Percentiles rank a stretch among this genome's conserved stretches.
Evolutionary conservation across 2,329 filamentous ascomycete species (phyloP).

Genomic region (Cladorrhinum sp.): DNA sequence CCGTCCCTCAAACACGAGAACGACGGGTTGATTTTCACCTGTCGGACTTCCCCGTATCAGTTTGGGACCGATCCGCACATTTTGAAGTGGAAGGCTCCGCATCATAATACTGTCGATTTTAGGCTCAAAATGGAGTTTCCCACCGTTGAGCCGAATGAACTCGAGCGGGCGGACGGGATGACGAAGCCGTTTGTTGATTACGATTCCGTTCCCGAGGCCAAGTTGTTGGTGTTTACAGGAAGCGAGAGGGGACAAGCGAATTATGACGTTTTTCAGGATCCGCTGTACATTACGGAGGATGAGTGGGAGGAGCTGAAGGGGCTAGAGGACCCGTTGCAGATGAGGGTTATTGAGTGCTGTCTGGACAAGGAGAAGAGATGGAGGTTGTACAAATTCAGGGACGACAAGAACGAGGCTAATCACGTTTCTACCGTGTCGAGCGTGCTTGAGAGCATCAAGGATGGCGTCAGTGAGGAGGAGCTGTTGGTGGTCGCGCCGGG

Average conservation of each 20-base stretch:
- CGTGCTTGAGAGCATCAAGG: constrained; percentile 85
- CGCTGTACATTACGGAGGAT: constrained; percentile 64
- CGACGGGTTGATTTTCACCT: constrained; percentile 97
- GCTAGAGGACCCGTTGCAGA: constrained; percentile 72
- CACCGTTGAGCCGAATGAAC: constrained; percentile 61
- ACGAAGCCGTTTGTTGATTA: constrained; percentile 70
- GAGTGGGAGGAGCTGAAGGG: constrained; percentile 85
- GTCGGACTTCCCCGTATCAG: constrained; percentile 78
- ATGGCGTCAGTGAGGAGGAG: constrained; percentile 80
- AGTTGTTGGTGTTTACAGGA: constrained; percentile 68
- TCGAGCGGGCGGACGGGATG: constrained; percentile 64
- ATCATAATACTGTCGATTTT: constrained; percentile 95
- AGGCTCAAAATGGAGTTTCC: constrained; percentile 76
- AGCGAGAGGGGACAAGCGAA: constrained; percentile 46
- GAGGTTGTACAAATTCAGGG: constrained; percentile 84
- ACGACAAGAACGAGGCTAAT: constrained; percentile 90
- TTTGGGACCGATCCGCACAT: constrained; percentile 91
- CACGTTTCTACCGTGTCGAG: constrained; percentile 80
- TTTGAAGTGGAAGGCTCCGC: constrained; percentile 94
- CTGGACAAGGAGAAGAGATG: constrained; percentile 72
- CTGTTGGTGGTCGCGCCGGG: constrained; percentile 63
- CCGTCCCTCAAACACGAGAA: constrained; percentile 87
- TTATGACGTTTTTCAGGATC: constrained; percentile 62
- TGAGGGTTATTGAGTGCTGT: constrained; percentile 86
- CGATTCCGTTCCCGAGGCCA: constrained; percentile 70